Evolutionary conservation across 108 stramenopile genomes (phyloP).

Genomic region (Pseudonitzschia pungens): DNA sequence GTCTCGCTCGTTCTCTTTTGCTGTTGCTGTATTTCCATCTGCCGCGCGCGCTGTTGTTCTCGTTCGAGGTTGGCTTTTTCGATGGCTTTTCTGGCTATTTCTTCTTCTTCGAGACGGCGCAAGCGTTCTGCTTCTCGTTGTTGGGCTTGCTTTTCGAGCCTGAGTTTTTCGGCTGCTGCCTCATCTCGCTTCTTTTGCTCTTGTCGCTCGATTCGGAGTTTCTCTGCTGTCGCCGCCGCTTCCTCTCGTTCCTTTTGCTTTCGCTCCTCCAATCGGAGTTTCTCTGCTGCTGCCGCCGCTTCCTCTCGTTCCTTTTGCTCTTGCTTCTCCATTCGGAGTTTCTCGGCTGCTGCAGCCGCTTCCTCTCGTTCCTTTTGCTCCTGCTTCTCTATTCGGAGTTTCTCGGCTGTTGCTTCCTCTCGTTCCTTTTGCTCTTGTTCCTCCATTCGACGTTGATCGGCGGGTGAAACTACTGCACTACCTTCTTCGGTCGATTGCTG

Average conservation of each 20-base stretch:
- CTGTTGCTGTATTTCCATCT: not conserved
- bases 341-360: not conserved
- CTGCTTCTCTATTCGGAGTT: not conserved
- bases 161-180: not conserved
- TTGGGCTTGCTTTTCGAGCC: not conserved
- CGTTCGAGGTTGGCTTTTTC: not conserved
- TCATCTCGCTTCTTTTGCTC: constrained; percentile 1
- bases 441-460: not conserved
- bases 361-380: constrained; percentile 1
- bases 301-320: constrained; percentile 8
- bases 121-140: constrained; percentile 4
- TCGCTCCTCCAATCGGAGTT: not conserved
- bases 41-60: not conserved
- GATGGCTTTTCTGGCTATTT: not conserved
- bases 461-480: not conserved
- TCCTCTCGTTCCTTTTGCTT: constrained; percentile 4
- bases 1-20: not conserved
- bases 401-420: not conserved
- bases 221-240: not conserved
- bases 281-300: not conserved
- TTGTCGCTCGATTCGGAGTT: not conserved
- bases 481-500: not conserved
- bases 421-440: not conserved
- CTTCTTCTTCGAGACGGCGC: not conserved
- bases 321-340: not conserved